Percentiles rank a stretch among this genome's conserved stretches.
phyloP scores from a whole-genome alignment of 306 rosid species.

The Begonia loranthoides region DNA sequence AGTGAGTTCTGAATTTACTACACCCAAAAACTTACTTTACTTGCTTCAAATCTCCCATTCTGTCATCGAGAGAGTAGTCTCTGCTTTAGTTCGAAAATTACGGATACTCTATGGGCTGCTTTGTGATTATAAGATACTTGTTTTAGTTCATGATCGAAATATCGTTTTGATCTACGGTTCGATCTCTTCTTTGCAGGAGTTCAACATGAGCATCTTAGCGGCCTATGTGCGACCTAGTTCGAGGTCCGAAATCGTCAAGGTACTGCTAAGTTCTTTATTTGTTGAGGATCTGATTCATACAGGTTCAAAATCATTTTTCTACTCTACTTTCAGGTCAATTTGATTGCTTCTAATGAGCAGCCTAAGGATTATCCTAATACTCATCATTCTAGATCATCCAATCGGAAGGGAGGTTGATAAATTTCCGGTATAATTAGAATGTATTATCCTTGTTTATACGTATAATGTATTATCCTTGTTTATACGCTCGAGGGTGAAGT shows the following conservation, averaged over 20 bases:
- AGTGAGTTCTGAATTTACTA: conserved; percentile 34
- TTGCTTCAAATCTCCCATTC: too few relatives aligned
- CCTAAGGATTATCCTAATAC: conserved; percentile 23
- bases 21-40: too few relatives aligned
- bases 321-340: conserved; percentile 32
- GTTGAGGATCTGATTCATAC: not conserved
- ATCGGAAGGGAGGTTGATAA: conserved; percentile 52
- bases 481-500: too few relatives aligned
- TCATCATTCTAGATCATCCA: conserved; percentile 23
- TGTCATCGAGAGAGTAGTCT: too few relatives aligned
- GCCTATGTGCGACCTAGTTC: conserved; percentile 68
- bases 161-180: too few relatives aligned
- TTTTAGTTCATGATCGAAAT: too few relatives aligned
- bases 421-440: too few relatives aligned
- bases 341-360: conserved; percentile 44
- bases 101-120: too few relatives aligned
- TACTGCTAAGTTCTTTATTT: conserved; percentile 7
- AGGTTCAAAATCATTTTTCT: not conserved
- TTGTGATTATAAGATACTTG: too few relatives aligned
- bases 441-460: too few relatives aligned
- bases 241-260: conserved; percentile 74
- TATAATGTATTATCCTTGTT: too few relatives aligned
- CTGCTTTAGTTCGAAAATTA: too few relatives aligned
- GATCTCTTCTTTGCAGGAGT: conserved; percentile 30
- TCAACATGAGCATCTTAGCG: conserved; percentile 74